Percentiles rank a stretch among this genome's conserved stretches.
These are phyloP conservation scores for Sphenostylis stenocarpa DNA, from an alignment of 306 rosid genomes.

Conservation along the genomic window DNA sequence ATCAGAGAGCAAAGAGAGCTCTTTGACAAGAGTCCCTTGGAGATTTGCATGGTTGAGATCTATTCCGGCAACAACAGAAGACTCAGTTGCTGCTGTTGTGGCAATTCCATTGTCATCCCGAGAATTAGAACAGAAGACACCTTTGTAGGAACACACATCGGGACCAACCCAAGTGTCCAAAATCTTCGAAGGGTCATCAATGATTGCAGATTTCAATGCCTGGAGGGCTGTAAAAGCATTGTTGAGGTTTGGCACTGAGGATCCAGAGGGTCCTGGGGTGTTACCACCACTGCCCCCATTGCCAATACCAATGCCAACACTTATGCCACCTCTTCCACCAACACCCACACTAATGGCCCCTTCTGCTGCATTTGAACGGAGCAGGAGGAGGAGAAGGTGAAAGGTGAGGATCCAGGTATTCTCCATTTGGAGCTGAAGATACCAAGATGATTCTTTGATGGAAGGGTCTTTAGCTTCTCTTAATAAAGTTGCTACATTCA, in stretches of 20 bases:
- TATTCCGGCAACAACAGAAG: slow-evolving; percentile 66
- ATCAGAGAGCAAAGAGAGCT: slow-evolving; percentile 72
- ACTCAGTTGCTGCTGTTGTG: slow-evolving; percentile 31
- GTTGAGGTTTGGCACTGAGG: slow-evolving; percentile 43
- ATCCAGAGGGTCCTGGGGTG: slow-evolving; percentile 41
- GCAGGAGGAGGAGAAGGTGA: slow-evolving; percentile 35
- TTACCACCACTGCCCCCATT: slow-evolving; percentile 28
- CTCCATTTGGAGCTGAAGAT: slow-evolving; percentile 49
- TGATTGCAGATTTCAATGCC: slow-evolving; percentile 87
- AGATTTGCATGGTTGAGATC: slow-evolving; percentile 96
- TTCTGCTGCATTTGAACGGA: slow-evolving; percentile 31
- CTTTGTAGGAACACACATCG: slow-evolving; percentile 80
- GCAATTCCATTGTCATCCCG: slow-evolving; percentile 20
- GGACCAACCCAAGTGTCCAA: slow-evolving; percentile 70
- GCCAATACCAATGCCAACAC: slow-evolving; percentile 31
- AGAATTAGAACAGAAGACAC: slow-evolving; percentile 65
- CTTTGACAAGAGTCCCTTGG: slow-evolving; percentile 70
- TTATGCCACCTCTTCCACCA: slow-evolving; percentile 18
- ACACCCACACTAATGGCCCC: slow-evolving; percentile 43
- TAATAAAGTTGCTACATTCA: slow-evolving; percentile 36
- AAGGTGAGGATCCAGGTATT: slow-evolving; percentile 36
- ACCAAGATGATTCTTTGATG: slow-evolving; percentile 23
- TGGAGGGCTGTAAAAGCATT: slow-evolving; percentile 79
- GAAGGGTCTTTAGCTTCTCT: slow-evolving; percentile 32
- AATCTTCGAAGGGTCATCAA: slow-evolving; percentile 70